Conservation (phyloP, 805 yeast species). For the Komagataella mondaviorum region DNA sequence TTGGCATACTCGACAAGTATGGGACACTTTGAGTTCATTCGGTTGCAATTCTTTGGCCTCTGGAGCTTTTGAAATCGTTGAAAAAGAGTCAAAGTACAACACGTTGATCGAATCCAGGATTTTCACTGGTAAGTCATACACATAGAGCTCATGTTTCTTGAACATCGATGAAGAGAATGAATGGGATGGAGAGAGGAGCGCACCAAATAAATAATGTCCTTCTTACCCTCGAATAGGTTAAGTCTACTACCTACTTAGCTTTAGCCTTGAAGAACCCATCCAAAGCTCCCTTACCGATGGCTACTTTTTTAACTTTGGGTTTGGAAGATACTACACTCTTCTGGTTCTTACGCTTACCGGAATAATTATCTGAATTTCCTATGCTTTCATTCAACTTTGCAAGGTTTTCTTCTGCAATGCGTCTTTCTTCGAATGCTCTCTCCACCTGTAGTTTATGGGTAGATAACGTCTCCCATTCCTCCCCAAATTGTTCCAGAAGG, state of each 20-base stretch:
- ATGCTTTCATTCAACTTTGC: slow-evolving; percentile 15
- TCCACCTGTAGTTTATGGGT: slow-evolving; percentile 9
- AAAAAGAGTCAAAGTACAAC: slow-evolving; percentile 39
- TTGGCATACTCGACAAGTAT: not conserved
- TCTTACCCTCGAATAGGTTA: not conserved
- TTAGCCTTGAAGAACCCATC: slow-evolving; percentile 44
- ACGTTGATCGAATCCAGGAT: slow-evolving; percentile 33
- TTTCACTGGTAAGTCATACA: slow-evolving; percentile 28
- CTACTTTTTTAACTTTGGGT: slow-evolving; percentile 27
- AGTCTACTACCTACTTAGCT: not conserved
- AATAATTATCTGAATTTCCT: slow-evolving; percentile 6
- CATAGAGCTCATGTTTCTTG: slow-evolving; percentile 23
- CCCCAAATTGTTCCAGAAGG: slow-evolving; percentile 7
- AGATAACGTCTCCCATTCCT: slow-evolving; percentile 10
- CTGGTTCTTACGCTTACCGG: slow-evolving; percentile 9
- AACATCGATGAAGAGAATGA: not conserved
- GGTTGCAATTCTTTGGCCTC: slow-evolving; percentile 8
- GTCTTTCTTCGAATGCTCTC: slow-evolving; percentile 9
- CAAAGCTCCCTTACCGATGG: slow-evolving; percentile 51
- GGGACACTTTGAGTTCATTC: slow-evolving; percentile 4
- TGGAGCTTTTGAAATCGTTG: slow-evolving; percentile 19
- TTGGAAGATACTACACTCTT: slow-evolving; percentile 13
- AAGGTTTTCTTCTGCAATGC: slow-evolving; percentile 18
- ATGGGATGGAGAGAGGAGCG: not conserved
- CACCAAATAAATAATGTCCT: not conserved